Conservation (phyloP, 139 green algal species). For the Haematococcus sp. region DNA sequence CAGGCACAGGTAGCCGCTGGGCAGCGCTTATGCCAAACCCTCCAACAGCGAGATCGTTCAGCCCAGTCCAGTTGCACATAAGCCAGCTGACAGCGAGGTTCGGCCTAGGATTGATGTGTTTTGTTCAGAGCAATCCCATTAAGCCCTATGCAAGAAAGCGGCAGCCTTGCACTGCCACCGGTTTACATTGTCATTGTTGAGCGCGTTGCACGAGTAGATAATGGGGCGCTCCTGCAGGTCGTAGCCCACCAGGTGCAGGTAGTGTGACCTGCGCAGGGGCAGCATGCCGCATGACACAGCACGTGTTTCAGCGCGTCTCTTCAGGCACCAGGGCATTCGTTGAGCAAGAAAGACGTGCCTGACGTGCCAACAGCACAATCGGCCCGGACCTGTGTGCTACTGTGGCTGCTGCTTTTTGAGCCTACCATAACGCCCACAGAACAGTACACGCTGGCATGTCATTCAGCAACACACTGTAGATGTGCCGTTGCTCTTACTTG, state of each 20-base stretch:
- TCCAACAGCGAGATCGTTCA: too few species aligned
- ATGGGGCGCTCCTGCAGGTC: conserved; percentile 48
- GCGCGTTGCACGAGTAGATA: conserved; percentile 63
- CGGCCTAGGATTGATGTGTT: too few species aligned
- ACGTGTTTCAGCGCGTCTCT: background rate
- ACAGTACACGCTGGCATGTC: background rate
- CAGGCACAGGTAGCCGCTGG: too few species aligned
- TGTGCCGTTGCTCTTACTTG: background rate
- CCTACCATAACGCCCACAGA: background rate
- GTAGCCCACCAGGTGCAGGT: conserved; percentile 67
- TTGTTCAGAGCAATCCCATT: too few species aligned
- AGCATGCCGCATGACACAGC: background rate
- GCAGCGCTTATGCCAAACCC: too few species aligned
- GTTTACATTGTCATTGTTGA: too few species aligned
- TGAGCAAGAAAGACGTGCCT: background rate
- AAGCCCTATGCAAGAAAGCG: too few species aligned
- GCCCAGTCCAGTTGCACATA: too few species aligned
- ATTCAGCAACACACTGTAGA: background rate
- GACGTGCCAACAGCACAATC: background rate
- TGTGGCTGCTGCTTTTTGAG: background rate
- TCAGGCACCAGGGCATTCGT: background rate
- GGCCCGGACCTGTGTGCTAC: background rate
- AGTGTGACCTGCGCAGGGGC: conserved; percentile 51
- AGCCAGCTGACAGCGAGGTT: too few species aligned
- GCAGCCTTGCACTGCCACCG: too few species aligned